A percentile compares a stretch with the other conserved stretches of the same genome.
phyloP scores from a whole-genome alignment of 2,329 filamentous ascomycete genomes.

The Neofusicoccum sp. region DNA sequence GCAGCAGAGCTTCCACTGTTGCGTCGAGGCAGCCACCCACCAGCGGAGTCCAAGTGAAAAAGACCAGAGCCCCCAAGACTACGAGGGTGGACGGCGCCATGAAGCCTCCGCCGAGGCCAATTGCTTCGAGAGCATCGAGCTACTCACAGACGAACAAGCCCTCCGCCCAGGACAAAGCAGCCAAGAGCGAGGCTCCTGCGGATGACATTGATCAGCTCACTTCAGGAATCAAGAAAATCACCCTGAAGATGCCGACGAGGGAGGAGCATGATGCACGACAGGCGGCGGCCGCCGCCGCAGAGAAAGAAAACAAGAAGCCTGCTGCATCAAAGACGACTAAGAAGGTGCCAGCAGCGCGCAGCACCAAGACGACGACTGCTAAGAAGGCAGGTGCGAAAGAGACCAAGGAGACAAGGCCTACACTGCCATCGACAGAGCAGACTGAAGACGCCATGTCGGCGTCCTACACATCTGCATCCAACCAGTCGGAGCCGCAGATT shows the following conservation, averaged over 20 bases:
- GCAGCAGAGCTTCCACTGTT: constrained; percentile 36
- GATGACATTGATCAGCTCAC: constrained; percentile 54
- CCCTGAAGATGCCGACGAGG: constrained; percentile 59
- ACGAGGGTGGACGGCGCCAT: background rate
- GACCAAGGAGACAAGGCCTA: background rate
- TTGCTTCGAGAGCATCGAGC: constrained; percentile 10
- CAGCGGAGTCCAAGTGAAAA: constrained; percentile 58
- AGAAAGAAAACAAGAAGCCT: constrained; percentile 37
- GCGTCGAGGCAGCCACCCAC: constrained; percentile 9
- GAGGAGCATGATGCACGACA: constrained; percentile 59
- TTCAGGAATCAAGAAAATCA: constrained; percentile 59
- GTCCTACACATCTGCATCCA: constrained; percentile 6
- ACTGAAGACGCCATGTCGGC: constrained; percentile 9
- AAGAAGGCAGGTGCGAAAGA: constrained; percentile 25
- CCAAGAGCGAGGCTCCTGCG: constrained; percentile 28
- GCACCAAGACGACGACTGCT: constrained; percentile 23
- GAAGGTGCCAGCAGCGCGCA: constrained; percentile 26
- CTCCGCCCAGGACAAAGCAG: background rate
- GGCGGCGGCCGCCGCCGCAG: constrained; percentile 43
- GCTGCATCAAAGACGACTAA: constrained; percentile 37
- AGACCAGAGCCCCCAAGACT: constrained; percentile 54
- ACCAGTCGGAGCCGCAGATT: background rate
- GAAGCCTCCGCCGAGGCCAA: constrained; percentile 7
- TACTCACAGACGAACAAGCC: background rate
- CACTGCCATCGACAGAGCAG: background rate